phyloP scores from a whole-genome alignment of 75 land plant genomes.

The Pinus taeda region DNA sequence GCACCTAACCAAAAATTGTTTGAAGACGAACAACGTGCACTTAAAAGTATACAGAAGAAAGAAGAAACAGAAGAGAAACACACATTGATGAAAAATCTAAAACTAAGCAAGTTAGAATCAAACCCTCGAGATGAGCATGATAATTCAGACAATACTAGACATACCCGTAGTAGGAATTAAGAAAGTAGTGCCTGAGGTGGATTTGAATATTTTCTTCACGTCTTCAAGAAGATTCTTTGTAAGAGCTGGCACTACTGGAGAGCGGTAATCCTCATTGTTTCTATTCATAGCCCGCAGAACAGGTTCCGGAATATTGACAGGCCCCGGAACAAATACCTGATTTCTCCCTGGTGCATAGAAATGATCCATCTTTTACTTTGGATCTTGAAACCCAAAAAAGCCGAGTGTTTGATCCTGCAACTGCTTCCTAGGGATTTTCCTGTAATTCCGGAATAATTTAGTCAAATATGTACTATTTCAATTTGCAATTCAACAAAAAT shows the following conservation, averaged over 20 bases:
- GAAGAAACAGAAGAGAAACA: too few species aligned
- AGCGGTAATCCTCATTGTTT: conserved; percentile 85
- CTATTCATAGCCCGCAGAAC: conserved; percentile 89
- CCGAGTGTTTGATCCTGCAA: too few species aligned
- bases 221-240: conserved; percentile 87
- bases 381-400: too few species aligned
- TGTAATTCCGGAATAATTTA: too few species aligned
- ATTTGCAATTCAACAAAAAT: too few species aligned
- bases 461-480: too few species aligned
- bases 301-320: conserved; percentile 83
- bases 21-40: too few species aligned
- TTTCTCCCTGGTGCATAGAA: conserved; percentile 83
- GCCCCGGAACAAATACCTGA: conserved; percentile 97
- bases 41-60: too few species aligned
- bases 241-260: conserved; percentile 81
- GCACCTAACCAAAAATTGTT: too few species aligned
- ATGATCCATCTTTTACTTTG: conserved; percentile 53
- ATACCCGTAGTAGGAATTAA: conserved; percentile 88
- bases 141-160: background rate
- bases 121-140: too few species aligned
- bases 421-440: too few species aligned
- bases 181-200: conserved; percentile 80
- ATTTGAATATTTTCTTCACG: conserved; percentile 86
- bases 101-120: background rate
- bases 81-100: background rate